Evolutionary conservation across 352 stramenopile species (phyloP).

Genomic region (Pythium apleroticum): DNA sequence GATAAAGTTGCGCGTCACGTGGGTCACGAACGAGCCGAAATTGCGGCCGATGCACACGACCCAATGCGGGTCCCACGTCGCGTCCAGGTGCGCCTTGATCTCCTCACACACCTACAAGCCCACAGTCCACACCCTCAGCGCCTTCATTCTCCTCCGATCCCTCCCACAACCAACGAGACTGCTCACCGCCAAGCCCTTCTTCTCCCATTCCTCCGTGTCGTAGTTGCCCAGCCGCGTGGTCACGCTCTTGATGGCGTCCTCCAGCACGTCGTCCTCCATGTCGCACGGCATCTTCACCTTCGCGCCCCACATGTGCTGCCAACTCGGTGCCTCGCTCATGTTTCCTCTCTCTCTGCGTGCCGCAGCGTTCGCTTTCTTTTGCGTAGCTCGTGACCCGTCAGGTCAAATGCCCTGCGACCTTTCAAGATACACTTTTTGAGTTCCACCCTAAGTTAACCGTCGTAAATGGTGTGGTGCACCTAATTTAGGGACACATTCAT

Average conservation of each 20-base stretch:
- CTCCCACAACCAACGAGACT: too few relatives aligned
- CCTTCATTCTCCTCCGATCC: too few relatives aligned
- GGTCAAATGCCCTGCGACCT: neutral
- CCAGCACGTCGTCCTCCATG: slow-evolving; percentile 88
- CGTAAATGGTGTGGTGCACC: slow-evolving; percentile 1
- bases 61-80: slow-evolving; percentile 79
- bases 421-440: slow-evolving; percentile 5
- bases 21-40: slow-evolving; percentile 93
- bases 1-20: slow-evolving; percentile 91
- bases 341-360: neutral
- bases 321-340: slow-evolving; percentile 78
- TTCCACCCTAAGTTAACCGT: neutral
- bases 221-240: slow-evolving; percentile 57
- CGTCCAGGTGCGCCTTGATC: slow-evolving; percentile 77
- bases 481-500: neutral
- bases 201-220: slow-evolving; percentile 87
- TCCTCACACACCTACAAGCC: slow-evolving; percentile 66
- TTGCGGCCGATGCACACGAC: slow-evolving; percentile 89
- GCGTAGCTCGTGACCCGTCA: neutral
- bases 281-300: slow-evolving; percentile 88
- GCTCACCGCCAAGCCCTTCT: slow-evolving; percentile 64
- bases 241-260: slow-evolving; percentile 81
- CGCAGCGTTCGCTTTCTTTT: neutral
- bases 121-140: neutral
- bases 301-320: slow-evolving; percentile 87